Base-by-base conservation (phyloP, 306 rosid species). In the Malus fusca region DNA sequence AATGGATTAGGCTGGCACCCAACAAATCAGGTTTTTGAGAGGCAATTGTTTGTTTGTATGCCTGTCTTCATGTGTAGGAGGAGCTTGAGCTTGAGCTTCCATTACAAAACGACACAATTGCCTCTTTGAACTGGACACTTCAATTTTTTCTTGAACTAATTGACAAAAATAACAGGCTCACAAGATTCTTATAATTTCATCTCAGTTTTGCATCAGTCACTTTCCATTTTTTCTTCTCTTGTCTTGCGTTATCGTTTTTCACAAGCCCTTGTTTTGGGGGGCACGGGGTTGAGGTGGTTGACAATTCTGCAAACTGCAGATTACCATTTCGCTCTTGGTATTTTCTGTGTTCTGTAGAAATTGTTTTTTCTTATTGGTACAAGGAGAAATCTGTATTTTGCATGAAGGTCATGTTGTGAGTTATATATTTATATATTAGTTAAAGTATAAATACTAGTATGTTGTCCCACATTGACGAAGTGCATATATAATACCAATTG, bases 161-260 rank as follows among this genome's bases (percentile, higher is more conserved):
- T 72, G 62, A 58, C 76, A 55, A 79, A 66, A 73, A 51, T 64
- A 66, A 48, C 73, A 52, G 37, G 46, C 42, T 21, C 56, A 52
- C 58, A 72, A 11, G 18, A 12, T 77, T 69, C 51, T 77, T 69
- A 77, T 67, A 48, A 48, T 56, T 56, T 77, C 68, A 69, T 65
- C 71, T 60, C 11, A 31, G 55, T 75, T 26, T 23, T 59, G 28
- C 86, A 79, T 65, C 8, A 44, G 84, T 88, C 92, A 33, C 75
- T 85, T 69, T 84, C 87, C 78, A 11, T 60, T 60, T 13, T 26
- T 73, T 25, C 2, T 22, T 30, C 13, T 60, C 13, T 64, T 22
- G 69, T 69, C 78, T 72, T 44, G 60, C 74, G 40, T 72, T n/a
- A 18, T 48, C 19, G 19, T 48, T 48, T 4, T 48, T 48, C 7